Base-by-base conservation (phyloP, 2,329 filamentous ascomycete genomes). In the Gaeumannomyces tritici region DNA sequence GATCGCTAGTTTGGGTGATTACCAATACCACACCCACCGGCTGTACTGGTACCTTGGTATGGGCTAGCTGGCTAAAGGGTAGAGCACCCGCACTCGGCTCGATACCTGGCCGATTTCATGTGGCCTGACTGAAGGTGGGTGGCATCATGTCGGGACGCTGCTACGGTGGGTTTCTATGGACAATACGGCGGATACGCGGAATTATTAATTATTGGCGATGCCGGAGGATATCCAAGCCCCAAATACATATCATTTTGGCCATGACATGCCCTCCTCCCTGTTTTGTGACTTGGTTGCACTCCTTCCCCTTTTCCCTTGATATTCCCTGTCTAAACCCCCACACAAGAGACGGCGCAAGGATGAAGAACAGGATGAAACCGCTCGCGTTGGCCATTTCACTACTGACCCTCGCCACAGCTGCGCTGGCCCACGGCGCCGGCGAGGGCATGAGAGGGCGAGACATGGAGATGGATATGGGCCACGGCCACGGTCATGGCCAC, bases 391-490 rank as follows among this genome's bases (percentile, higher is more conserved):
- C 54, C 33, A 13, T 60, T 11, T 29, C 54, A 42, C 24, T 42
- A 12, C 63, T 73, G 61, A 68, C 69, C 7, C 59, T 71, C 13
- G 59, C 70, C 56, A 70, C 71, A 0, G 65, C 64, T 24, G 68
- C 59, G 33, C 69, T 71, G 47, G 72, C 71, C 18, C 71, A 74
- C 62, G 71, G 68, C 64, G 67, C 64, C 57, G 70, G 69, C 33
- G 69, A 69, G 56, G 56, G 55, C 62, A 24, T 51, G 42, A 24
- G 42, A 24, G 42, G 42, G 6, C n/a, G 42, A 24, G 61, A 51
- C 29, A 68, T 69, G 62, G 66, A 68, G 21, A 69, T 69, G 69
- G 65, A 63, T 57, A 66, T 67, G 57, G 67, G 56, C 0, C 59
- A 63, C n/a, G 54, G 28, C 51, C 51, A 60, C 56, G 60, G 42